These are phyloP conservation scores for Yamadazyma endophytica DNA, from an alignment of 805 yeast species.

Conservation along the genomic window DNA sequence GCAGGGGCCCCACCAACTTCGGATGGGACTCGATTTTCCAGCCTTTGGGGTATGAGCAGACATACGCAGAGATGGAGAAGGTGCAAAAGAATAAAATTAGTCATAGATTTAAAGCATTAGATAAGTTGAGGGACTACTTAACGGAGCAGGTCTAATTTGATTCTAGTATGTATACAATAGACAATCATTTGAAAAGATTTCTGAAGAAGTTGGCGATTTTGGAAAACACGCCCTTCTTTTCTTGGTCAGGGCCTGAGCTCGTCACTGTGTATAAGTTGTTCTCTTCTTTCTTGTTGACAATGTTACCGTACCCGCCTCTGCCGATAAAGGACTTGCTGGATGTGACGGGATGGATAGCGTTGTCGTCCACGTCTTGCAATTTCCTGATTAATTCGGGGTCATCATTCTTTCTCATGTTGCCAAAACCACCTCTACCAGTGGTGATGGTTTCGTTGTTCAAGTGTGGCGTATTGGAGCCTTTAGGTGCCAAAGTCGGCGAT, in stretches of 20 bases:
- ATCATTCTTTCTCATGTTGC: slow-evolving; percentile 64
- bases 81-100: slow-evolving; percentile 72
- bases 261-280: slow-evolving; percentile 29
- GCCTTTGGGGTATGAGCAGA: slow-evolving; percentile 67
- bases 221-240: slow-evolving; percentile 36
- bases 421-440: slow-evolving; percentile 79
- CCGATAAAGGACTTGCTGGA: slow-evolving; percentile 51
- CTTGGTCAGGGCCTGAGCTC: slow-evolving; percentile 26
- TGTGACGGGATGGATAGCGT: slow-evolving; percentile 39
- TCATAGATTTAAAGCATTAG: slow-evolving; percentile 84
- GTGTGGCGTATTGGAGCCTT: slow-evolving; percentile 60
- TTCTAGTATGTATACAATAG: slow-evolving; percentile 2
- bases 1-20: slow-evolving; percentile 75
- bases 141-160: not conserved
- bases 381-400: slow-evolving; percentile 56
- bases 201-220: slow-evolving; percentile 45
- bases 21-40: slow-evolving; percentile 95
- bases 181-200: not conserved
- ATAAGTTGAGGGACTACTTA: slow-evolving; percentile 59
- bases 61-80: slow-evolving; percentile 87
- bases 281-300: slow-evolving; percentile 31
- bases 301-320: slow-evolving; percentile 65
- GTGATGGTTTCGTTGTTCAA: slow-evolving; percentile 52
- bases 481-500: slow-evolving; percentile 52
- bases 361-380: slow-evolving; percentile 62